Conservation (phyloP, 371 early-diverging fungal species). For the Rhizoclosmatium hyalinum region DNA sequence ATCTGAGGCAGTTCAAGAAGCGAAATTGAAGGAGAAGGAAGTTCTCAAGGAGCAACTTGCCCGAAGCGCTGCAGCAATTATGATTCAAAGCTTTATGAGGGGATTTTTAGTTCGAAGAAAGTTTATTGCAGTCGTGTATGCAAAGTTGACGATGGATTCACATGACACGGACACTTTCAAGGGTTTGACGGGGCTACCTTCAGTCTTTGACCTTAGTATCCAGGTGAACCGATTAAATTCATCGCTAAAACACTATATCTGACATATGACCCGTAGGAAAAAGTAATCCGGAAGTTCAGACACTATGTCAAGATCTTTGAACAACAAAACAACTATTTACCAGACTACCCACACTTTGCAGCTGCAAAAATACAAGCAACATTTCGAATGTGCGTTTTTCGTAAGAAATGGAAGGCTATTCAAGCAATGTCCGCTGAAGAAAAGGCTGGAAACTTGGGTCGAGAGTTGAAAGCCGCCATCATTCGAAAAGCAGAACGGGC, state of each 20-base stretch:
- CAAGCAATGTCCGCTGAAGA: constrained; percentile 35
- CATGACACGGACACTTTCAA: constrained; percentile 35
- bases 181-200: constrained; percentile 32
- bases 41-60: constrained; percentile 48
- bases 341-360: constrained; percentile 54
- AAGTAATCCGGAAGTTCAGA: constrained; percentile 43
- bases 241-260: not conserved
- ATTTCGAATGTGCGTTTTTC: constrained; percentile 47
- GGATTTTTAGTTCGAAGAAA: constrained; percentile 47
- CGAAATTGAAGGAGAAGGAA: constrained; percentile 31
- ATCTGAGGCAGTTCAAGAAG: constrained; percentile 7
- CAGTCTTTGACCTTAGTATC: constrained; percentile 36
- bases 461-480: constrained; percentile 40
- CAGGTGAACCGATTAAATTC: constrained; percentile 34
- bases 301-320: constrained; percentile 43
- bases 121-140: constrained; percentile 47
- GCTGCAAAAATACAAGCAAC: constrained; percentile 53
- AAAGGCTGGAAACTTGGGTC: constrained; percentile 18
- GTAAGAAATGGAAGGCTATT: constrained; percentile 36
- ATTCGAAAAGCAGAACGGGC: constrained; percentile 35
- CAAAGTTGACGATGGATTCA: constrained; percentile 38
- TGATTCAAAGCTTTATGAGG: constrained; percentile 47
- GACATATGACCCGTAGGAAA: constrained; percentile 39
- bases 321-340: constrained; percentile 31
- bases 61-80: constrained; percentile 49